phyloP scores from a whole-genome alignment of 2,329 filamentous ascomycete genomes.

The Diaporthe eres region DNA sequence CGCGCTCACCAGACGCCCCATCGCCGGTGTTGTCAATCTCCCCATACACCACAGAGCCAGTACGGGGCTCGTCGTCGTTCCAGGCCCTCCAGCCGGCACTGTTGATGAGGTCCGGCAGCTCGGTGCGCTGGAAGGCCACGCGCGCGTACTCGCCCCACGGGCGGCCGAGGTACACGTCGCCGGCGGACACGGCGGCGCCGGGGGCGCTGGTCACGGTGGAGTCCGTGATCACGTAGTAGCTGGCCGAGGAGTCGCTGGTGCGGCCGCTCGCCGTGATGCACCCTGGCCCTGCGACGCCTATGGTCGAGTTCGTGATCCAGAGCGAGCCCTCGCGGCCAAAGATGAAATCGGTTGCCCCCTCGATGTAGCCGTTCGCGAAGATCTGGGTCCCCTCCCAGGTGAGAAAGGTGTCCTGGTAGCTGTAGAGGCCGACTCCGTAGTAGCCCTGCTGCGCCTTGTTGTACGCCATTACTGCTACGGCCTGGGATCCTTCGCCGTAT shows the following conservation, averaged over 20 bases:
- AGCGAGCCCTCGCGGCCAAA: slow-evolving; percentile 67
- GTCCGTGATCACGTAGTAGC: slow-evolving; percentile 70
- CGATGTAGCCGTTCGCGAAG: slow-evolving; percentile 66
- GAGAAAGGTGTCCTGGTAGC: slow-evolving; percentile 71
- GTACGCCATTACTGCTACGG: slow-evolving; percentile 66
- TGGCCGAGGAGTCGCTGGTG: slow-evolving; percentile 51
- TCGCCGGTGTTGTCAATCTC: slow-evolving; percentile 67
- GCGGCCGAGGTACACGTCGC: slow-evolving; percentile 64
- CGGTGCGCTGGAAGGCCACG: slow-evolving; percentile 65
- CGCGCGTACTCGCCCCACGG: slow-evolving; percentile 65
- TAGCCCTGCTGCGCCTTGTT: slow-evolving; percentile 65
- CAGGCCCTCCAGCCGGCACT: slow-evolving; percentile 64
- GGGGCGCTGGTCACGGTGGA: slow-evolving; percentile 58
- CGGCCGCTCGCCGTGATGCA: slow-evolving; percentile 62
- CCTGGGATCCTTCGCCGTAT: slow-evolving; percentile 62
- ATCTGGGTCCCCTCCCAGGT: slow-evolving; percentile 65
- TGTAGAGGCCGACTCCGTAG: slow-evolving; percentile 66
- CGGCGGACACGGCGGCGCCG: slow-evolving; percentile 54
- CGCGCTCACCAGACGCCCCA: slow-evolving; percentile 63
- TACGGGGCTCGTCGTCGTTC: slow-evolving; percentile 52
- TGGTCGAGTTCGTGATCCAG: slow-evolving; percentile 67
- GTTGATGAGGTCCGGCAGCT: slow-evolving; percentile 63
- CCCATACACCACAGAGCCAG: slow-evolving; percentile 68
- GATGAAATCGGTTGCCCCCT: slow-evolving; percentile 71
- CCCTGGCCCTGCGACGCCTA: slow-evolving; percentile 61